Evolutionary conservation across 176 grass and related monocot species (phyloP).

Genomic region (Coix lacrymajobi): DNA sequence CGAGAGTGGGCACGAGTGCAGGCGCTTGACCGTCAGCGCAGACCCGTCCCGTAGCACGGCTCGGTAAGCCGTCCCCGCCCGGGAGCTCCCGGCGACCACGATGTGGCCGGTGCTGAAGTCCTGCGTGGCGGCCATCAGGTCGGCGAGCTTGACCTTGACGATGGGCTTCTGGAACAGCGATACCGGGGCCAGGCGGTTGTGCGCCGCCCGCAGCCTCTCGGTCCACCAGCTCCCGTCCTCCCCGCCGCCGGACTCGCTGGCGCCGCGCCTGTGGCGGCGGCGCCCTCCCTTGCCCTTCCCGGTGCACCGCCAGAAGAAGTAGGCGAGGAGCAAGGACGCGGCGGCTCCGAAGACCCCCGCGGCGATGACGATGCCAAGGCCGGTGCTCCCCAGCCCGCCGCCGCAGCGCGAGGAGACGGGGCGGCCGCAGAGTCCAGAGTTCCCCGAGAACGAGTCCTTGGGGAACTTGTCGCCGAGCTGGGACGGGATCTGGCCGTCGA

Average conservation of each 20-base stretch:
- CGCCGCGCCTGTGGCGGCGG: slow-evolving; percentile 8
- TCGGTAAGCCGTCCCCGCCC: slow-evolving; percentile 71
- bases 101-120: slow-evolving; percentile 80
- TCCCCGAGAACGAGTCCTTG: slow-evolving; percentile 39
- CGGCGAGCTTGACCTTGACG: slow-evolving; percentile 92
- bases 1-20: slow-evolving; percentile 80
- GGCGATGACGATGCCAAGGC: slow-evolving; percentile 69
- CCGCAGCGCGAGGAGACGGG: slow-evolving; percentile 49
- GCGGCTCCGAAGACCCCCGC: slow-evolving; percentile 84
- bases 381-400: slow-evolving; percentile 15
- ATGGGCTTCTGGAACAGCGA: slow-evolving; percentile 99
- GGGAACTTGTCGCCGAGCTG: slow-evolving; percentile 42
- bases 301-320: slow-evolving; percentile 71
- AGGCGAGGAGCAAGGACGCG: slow-evolving; percentile 68
- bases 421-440: slow-evolving; percentile 61
- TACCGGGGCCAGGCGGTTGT: slow-evolving; percentile 68
- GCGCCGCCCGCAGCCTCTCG: slow-evolving; percentile 63
- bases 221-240: slow-evolving; percentile 90
- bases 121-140: slow-evolving; percentile 78
- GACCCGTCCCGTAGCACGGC: slow-evolving; percentile 84
- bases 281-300: slow-evolving; percentile 34
- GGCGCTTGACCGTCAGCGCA: slow-evolving; percentile 81
- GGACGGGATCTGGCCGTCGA: slow-evolving; percentile 59
- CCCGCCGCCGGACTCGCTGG: slow-evolving; percentile 2
- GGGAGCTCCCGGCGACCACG: slow-evolving; percentile 75